A percentile compares a stretch with the other conserved stretches of the same genome.
Conservation (phyloP, 2,329 filamentous ascomycete genomes). For the Fusarium dimerum region DNA sequence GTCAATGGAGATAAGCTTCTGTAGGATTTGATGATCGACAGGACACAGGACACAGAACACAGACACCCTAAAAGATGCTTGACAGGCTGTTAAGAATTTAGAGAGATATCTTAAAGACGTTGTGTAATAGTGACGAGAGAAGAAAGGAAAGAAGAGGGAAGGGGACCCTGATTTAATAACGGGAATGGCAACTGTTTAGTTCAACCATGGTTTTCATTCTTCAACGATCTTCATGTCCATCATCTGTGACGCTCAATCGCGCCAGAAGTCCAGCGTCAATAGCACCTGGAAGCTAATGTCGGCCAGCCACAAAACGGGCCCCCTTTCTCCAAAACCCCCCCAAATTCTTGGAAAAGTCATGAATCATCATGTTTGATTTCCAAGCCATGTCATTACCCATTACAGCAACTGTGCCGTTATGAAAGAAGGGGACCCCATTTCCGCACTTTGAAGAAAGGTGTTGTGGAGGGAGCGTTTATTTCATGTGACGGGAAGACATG, state of each 20-base stretch:
- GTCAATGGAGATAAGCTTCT: background rate
- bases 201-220: background rate
- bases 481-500: too few relatives aligned
- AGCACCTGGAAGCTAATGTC: background rate
- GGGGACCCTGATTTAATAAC: background rate
- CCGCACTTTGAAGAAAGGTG: too few relatives aligned
- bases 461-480: background rate
- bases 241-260: background rate
- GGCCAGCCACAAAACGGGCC: background rate
- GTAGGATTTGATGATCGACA: background rate
- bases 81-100: background rate
- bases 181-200: background rate
- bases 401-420: background rate
- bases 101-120: too few relatives aligned
- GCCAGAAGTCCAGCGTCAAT: too few relatives aligned
- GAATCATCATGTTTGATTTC: constrained; percentile 20
- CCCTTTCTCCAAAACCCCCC: background rate
- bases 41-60: too few relatives aligned
- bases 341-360: constrained; percentile 11
- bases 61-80: background rate
- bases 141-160: background rate
- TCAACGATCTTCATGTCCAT: background rate
- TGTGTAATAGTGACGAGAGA: background rate
- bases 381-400: background rate
- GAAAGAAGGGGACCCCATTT: background rate